Percentiles rank a stretch among this genome's conserved stretches.
These are phyloP conservation scores for Botrytis aclada DNA, from an alignment of 2,329 filamentous ascomycete genomes.

Conservation along the genomic window DNA sequence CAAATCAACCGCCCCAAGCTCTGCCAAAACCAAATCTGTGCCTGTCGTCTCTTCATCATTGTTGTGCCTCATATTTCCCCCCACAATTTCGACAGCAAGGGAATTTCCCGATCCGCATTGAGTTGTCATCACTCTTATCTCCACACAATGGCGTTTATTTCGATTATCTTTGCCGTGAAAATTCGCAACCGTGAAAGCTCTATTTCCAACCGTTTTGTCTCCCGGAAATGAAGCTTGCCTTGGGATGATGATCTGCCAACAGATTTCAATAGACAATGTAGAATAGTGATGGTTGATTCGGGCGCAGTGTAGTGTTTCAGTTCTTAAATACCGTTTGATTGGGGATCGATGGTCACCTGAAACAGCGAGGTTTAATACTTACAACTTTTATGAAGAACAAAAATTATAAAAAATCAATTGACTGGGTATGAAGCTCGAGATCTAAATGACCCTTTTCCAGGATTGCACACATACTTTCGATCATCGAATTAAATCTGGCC, in stretches of 20 bases:
- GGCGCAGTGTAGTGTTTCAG: background rate
- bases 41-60: background rate
- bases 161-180: no score
- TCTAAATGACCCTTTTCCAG: background rate
- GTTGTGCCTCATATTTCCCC: background rate
- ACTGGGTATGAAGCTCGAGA: background rate
- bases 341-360: background rate
- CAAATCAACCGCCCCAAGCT: constrained; percentile 2
- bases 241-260: background rate
- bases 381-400: background rate
- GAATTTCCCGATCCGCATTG: background rate
- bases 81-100: background rate
- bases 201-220: background rate
- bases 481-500: background rate
- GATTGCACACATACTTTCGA: background rate
- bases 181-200: background rate
- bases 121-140: background rate
- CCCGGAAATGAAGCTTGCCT: background rate
- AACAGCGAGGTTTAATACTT: no score
- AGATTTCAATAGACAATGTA: background rate
- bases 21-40: background rate
- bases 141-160: background rate
- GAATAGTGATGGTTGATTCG: background rate
- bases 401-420: background rate
- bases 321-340: background rate